phyloP scores from a whole-genome alignment of 768 basidiomycete species.

The Boletus pseudopeckii region DNA sequence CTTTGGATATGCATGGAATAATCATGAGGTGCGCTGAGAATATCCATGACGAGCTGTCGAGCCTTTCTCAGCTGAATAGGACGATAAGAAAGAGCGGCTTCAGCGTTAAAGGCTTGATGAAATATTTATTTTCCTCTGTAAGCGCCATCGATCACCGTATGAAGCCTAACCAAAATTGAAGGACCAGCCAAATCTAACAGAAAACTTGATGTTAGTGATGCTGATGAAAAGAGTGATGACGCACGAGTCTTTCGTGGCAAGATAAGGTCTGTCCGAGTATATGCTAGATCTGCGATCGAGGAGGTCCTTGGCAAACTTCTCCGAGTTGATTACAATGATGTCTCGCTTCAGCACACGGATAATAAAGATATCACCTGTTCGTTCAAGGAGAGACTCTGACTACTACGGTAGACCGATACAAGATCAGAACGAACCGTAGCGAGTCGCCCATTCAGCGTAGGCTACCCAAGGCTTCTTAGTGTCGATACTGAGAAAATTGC shows the following conservation, averaged over 20 bases:
- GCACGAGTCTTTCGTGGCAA: slow-evolving; percentile 17
- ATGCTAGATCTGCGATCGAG: slow-evolving; percentile 25
- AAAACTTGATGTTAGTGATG: not conserved
- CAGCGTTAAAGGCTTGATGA: slow-evolving; percentile 22
- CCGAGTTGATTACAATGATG: slow-evolving; percentile 25
- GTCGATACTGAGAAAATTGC: slow-evolving; percentile 17
- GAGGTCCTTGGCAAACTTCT: slow-evolving; percentile 26
- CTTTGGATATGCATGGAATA: slow-evolving; percentile 5
- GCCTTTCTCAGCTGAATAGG: slow-evolving; percentile 21
- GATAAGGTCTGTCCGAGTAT: slow-evolving; percentile 27
- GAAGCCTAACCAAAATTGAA: slow-evolving; percentile 15
- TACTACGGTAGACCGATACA: not conserved
- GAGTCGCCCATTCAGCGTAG: slow-evolving; percentile 16
- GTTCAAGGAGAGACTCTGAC: not conserved
- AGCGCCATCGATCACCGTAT: slow-evolving; percentile 24
- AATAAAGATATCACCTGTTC: slow-evolving; percentile 20
- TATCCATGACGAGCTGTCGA: slow-evolving; percentile 15
- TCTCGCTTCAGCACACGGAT: slow-evolving; percentile 21
- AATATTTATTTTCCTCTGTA: slow-evolving; percentile 20
- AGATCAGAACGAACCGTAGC: slow-evolving; percentile 10
- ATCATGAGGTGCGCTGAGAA: slow-evolving; percentile 9
- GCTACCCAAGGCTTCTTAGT: slow-evolving; percentile 19
- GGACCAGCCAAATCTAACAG: slow-evolving; percentile 20
- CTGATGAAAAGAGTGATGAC: not conserved
- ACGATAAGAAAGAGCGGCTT: slow-evolving; percentile 9